These are phyloP conservation scores for Fusarium fujikuroi DNA, from an alignment of 2,329 filamentous ascomycete genomes.

Conservation along the genomic window DNA sequence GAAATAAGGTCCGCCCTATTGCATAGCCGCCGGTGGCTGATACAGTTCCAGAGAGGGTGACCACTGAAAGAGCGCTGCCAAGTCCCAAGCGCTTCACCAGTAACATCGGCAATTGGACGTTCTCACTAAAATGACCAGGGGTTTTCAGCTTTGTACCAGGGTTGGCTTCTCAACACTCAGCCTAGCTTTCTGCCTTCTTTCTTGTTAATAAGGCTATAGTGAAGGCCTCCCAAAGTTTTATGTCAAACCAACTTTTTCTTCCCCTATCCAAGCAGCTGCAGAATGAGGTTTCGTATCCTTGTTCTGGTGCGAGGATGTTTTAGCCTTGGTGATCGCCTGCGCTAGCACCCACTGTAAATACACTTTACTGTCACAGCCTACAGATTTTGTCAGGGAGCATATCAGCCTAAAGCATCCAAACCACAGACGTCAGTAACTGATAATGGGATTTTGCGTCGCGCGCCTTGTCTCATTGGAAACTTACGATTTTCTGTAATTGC, in stretches of 20 bases:
- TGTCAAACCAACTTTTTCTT: accelerated
- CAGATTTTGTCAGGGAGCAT: not conserved
- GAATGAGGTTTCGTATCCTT: too few relatives aligned
- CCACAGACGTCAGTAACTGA: not conserved
- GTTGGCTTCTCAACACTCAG: not conserved
- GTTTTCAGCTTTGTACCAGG: not conserved
- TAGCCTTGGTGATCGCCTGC: not conserved
- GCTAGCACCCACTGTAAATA: not conserved
- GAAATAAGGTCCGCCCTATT: not conserved
- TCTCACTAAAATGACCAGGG: not conserved
- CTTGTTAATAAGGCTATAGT: not conserved
- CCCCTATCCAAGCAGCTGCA: accelerated
- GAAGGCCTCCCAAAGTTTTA: not conserved
- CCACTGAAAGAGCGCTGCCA: not conserved
- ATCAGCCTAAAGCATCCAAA: not conserved
- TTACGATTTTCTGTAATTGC: not conserved
- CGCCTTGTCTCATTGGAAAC: not conserved
- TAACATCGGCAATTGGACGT: not conserved
- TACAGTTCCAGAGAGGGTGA: not conserved
- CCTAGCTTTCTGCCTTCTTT: not conserved
- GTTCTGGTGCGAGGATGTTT: not conserved
- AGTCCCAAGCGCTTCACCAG: not conserved
- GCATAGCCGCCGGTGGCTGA: not conserved
- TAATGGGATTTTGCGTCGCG: not conserved
- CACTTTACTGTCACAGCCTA: not conserved